phyloP scores from a whole-genome alignment of 2,329 filamentous ascomycete genomes.

The Ophiostoma quercus region DNA sequence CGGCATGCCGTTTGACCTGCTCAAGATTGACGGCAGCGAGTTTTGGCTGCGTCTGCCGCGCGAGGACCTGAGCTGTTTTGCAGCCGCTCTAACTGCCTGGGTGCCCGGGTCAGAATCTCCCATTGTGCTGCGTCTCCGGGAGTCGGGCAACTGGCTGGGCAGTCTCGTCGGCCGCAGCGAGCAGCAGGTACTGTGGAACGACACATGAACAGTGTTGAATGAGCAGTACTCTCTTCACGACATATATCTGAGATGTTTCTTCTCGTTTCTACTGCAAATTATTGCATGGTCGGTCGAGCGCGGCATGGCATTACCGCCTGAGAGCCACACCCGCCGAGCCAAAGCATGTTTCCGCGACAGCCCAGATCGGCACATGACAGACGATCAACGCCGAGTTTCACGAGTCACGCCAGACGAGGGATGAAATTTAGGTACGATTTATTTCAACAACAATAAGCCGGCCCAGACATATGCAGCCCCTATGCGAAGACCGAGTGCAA shows the following conservation, averaged over 20 bases:
- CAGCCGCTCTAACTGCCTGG: constrained; percentile 63
- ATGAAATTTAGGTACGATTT: not conserved
- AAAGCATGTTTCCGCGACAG: too few species aligned
- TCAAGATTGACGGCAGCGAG: constrained; percentile 52
- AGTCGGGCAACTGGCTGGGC: constrained; percentile 61
- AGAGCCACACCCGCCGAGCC: too few species aligned
- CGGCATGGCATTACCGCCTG: too few species aligned
- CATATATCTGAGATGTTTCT: not conserved
- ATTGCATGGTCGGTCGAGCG: not conserved
- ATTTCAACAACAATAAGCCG: not conserved
- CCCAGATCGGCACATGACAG: not conserved
- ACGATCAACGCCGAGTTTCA: not conserved
- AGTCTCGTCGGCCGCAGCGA: constrained; percentile 49
- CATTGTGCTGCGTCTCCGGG: constrained; percentile 47
- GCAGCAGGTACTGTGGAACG: constrained; percentile 45
- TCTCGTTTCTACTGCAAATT: not conserved
- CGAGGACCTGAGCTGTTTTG: constrained; percentile 54
- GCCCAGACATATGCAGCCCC: not conserved
- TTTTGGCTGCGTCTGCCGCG: constrained; percentile 62
- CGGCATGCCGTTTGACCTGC: constrained; percentile 64
- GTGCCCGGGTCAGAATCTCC: constrained; percentile 45
- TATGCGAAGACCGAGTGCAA: not conserved
- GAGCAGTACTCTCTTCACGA: not conserved
- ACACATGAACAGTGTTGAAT: not conserved
- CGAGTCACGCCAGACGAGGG: not conserved